Evolutionary conservation across 2,329 filamentous ascomycete genomes (phyloP), one percentile per base, ranked within the genome.

Genomic region (Aspergillus calidoustus): DNA sequence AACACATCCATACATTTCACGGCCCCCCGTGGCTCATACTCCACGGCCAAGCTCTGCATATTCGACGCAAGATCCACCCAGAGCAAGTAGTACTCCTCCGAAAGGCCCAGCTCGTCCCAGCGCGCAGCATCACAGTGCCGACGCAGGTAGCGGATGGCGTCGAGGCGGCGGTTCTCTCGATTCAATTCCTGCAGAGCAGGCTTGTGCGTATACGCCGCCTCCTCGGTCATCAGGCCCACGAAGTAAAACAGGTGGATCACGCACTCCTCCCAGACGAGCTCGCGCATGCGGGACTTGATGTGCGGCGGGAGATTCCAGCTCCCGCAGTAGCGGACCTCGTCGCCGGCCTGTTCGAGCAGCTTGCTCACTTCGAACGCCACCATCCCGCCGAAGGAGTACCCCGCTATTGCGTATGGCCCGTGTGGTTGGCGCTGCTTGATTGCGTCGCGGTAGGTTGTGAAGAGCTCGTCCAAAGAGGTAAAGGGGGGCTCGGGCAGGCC

Each of bases 301-400:
- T 81, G 77, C 2, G 82, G 84, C 1, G 82, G 82, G 8, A 82
- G 76, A 66, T 86, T 81, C 7, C 19, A 53, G 3, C 7, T 22
- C 6, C 50, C 83, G 0, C 82, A 68, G 67, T 85, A 85, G 0
- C 64, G 47, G 1, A 86, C 80, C 34, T 69, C 66, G 2, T 78
- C 74, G 0, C 75, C 76, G 2, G 70, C 58, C 0, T 44, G 47
- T 53, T 84, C 77, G 9, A 86, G 74, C 1, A 63, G 34, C 69
- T 86, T 86, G 13, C 77, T 73, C 0, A 82, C 69, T 66, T 86
- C 83, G 60, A 85, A 86, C 0, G 82, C 80, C 0, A 85, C 60
- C 68, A 83, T 83, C 0, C 74, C 65, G 1, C 84, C 83, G 65
- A 81, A 85, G 5, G 75, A 81, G 66, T 86, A 86, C 0, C 84